Evolutionary conservation across 1,284 basidiomycete species (phyloP).

Genomic region (Ustilago shanxiensis): DNA sequence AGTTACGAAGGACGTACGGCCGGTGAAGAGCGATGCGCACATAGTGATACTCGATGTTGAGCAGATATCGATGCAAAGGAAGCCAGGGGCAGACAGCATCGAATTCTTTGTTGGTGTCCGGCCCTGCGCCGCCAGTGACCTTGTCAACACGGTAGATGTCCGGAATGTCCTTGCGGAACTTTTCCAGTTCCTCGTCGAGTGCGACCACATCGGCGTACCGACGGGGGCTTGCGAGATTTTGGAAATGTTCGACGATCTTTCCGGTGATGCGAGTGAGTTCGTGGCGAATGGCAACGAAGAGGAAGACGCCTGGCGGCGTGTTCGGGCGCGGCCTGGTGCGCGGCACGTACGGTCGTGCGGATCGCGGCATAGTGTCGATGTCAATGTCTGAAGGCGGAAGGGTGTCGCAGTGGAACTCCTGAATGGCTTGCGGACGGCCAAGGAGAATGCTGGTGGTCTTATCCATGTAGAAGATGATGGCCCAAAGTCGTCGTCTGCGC

Average conservation of each 20-base stretch:
- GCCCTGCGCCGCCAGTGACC: slow-evolving; percentile 71
- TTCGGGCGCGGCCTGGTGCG: slow-evolving; percentile 59
- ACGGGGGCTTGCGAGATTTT: slow-evolving; percentile 81
- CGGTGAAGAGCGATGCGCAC: slow-evolving; percentile 66
- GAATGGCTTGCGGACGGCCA: slow-evolving; percentile 87
- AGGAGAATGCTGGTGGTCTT: slow-evolving; percentile 86
- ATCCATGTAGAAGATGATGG: slow-evolving; percentile 92
- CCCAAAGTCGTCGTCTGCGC: slow-evolving; percentile 91
- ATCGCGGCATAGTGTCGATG: slow-evolving; percentile 73
- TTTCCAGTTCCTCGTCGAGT: slow-evolving; percentile 86
- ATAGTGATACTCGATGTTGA: slow-evolving; percentile 66
- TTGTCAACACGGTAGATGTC: slow-evolving; percentile 82
- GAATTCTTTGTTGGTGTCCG: slow-evolving; percentile 55
- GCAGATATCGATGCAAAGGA: slow-evolving; percentile 62
- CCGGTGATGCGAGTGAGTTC: slow-evolving; percentile 87
- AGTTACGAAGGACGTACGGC: slow-evolving; percentile 61
- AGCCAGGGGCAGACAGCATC: slow-evolving; percentile 62
- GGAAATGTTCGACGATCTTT: slow-evolving; percentile 92
- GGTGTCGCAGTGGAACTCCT: slow-evolving; percentile 79
- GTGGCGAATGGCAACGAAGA: slow-evolving; percentile 88
- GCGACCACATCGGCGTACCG: slow-evolving; percentile 87
- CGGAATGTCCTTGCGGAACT: slow-evolving; percentile 84
- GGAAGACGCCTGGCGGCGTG: slow-evolving; percentile 81
- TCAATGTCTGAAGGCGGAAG: slow-evolving; percentile 86
- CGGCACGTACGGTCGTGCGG: slow-evolving; percentile 54